Evolutionary conservation across 2,329 filamentous ascomycete genomes (phyloP).

Genomic region (Trichoderma sp.): DNA sequence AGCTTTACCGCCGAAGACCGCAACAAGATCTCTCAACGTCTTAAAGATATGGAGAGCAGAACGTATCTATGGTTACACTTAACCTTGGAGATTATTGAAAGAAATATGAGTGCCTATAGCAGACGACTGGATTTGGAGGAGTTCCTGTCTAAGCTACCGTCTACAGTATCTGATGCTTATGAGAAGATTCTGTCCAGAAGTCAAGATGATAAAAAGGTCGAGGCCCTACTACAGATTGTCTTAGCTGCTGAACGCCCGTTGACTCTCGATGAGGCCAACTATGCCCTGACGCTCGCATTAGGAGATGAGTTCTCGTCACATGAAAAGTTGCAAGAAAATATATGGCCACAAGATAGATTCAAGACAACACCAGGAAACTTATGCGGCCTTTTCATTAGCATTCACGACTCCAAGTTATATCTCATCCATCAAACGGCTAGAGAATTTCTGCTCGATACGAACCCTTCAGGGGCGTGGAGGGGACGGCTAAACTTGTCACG

Average conservation of each 20-base stretch:
- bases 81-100: conserved; percentile 35
- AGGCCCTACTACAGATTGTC: background rate
- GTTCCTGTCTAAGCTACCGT: conserved; percentile 25
- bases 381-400: conserved; percentile 14
- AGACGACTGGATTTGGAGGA: conserved; percentile 19
- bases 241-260: conserved; percentile 1
- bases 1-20: conserved; percentile 25
- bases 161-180: conserved; percentile 30
- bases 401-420: background rate
- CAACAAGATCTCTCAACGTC: conserved; percentile 27
- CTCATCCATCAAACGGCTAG: conserved; percentile 17
- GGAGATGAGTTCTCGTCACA: background rate
- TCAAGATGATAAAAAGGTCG: background rate
- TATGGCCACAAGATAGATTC: conserved; percentile 2
- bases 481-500: background rate
- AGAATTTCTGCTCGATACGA: conserved; percentile 17
- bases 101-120: conserved; percentile 21
- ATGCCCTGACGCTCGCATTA: background rate
- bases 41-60: conserved; percentile 34
- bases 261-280: conserved; percentile 13
- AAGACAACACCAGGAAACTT: background rate
- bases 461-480: background rate
- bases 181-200: conserved; percentile 29
- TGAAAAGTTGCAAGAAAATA: background rate
- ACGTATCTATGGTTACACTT: conserved; percentile 46